Percentiles rank a stretch among this genome's conserved stretches.
These are phyloP conservation scores for Hexamita inflata DNA, from an alignment of 208 protist genomes.

Conservation along the genomic window DNA sequence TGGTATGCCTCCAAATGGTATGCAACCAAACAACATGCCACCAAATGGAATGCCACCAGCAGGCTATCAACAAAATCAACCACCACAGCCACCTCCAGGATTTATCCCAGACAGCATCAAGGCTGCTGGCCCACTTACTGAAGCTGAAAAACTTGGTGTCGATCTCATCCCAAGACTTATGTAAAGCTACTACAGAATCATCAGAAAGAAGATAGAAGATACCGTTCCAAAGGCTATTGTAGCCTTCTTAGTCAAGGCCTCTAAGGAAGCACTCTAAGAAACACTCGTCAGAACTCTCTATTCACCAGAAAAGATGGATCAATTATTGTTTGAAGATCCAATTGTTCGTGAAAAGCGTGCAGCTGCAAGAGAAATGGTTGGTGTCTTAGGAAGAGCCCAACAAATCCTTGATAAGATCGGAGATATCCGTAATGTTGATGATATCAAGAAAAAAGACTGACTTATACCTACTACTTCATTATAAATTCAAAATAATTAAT, in stretches of 20 bases:
- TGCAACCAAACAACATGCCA: too few relatives aligned
- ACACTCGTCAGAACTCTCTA: slow-evolving; percentile 75
- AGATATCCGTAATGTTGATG: slow-evolving; percentile 21
- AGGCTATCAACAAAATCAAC: too few relatives aligned
- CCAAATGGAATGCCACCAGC: too few relatives aligned
- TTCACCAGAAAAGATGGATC: slow-evolving; percentile 65
- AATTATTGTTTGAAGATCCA: slow-evolving; percentile 72
- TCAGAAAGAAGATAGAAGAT: slow-evolving; percentile 70
- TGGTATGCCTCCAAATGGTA: too few relatives aligned
- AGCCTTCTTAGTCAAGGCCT: slow-evolving; percentile 79
- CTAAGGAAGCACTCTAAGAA: slow-evolving; percentile 66
- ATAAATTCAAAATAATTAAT: too few relatives aligned
- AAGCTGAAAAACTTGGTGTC: slow-evolving; percentile 34
- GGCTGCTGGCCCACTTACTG: not conserved
- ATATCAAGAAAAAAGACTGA: slow-evolving; percentile 14
- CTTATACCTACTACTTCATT: too few relatives aligned
- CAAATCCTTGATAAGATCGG: slow-evolving; percentile 23
- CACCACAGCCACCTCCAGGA: not conserved
- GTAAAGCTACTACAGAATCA: slow-evolving; percentile 61
- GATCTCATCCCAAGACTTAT: slow-evolving; percentile 29
- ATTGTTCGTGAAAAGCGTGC: slow-evolving; percentile 64
- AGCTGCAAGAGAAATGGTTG: slow-evolving; percentile 65
- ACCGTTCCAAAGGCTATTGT: slow-evolving; percentile 90
- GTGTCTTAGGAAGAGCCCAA: slow-evolving; percentile 56
- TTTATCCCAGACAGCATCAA: not conserved